phyloP scores from a whole-genome alignment of 495 filamentous ascomycete species.

The Talaromyces liani region DNA sequence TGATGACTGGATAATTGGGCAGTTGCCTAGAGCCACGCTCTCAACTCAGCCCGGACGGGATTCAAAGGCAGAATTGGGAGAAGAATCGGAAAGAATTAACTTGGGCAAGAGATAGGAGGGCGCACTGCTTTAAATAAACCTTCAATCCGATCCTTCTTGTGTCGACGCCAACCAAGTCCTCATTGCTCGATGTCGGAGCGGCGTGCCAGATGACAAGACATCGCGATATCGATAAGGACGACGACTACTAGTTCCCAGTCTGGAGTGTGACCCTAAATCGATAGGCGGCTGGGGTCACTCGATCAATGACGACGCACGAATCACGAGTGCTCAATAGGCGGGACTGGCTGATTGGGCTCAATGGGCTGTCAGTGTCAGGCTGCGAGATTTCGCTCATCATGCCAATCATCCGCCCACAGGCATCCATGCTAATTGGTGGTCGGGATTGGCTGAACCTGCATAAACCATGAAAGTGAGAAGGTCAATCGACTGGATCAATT shows the following conservation, averaged over 20 bases:
- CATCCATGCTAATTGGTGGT: background rate
- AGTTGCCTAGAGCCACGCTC: background rate
- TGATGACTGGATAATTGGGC: background rate
- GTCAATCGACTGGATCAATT: background rate
- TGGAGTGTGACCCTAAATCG: background rate
- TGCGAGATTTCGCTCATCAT: background rate
- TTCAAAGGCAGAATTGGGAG: background rate
- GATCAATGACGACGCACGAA: slow-evolving; percentile 1
- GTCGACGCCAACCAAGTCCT: background rate
- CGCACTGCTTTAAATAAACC: background rate
- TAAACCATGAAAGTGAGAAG: background rate
- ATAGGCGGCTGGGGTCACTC: background rate
- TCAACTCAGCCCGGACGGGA: background rate
- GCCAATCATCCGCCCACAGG: background rate
- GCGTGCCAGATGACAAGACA: background rate
- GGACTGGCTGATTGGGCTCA: background rate
- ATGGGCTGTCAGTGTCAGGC: slow-evolving; percentile 1
- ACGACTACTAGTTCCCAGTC: background rate
- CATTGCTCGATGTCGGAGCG: background rate
- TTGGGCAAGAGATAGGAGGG: background rate
- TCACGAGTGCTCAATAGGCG: background rate
- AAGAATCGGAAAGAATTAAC: background rate
- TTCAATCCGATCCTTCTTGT: background rate
- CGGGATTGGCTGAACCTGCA: slow-evolving; percentile 3
- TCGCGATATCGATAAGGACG: background rate